A percentile compares a stretch with the other conserved stretches of the same genome.
These are phyloP conservation scores for Fusarium illudens DNA, from an alignment of 2,329 filamentous ascomycete species.

Conservation along the genomic window DNA sequence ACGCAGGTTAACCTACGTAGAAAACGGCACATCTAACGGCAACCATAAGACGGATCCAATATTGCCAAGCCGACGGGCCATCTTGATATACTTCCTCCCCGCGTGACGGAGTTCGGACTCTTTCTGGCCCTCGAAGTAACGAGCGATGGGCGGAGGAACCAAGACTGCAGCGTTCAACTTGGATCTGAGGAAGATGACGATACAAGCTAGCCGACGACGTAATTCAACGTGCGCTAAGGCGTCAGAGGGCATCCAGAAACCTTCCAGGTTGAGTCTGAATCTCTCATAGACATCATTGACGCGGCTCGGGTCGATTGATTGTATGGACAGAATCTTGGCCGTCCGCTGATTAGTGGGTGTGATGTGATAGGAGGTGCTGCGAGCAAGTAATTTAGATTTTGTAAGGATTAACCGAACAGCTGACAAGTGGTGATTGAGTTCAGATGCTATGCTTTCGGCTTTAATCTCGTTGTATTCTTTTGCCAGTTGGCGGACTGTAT, in stretches of 20 bases:
- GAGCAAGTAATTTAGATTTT: neutral
- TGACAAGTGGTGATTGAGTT: neutral
- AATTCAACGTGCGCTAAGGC: constrained; percentile 27
- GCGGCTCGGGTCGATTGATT: neutral
- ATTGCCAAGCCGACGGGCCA: constrained; percentile 35
- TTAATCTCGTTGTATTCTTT: neutral
- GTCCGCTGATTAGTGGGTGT: neutral
- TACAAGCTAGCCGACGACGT: constrained; percentile 36
- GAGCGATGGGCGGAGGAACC: constrained; percentile 24
- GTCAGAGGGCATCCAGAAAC: constrained; percentile 31
- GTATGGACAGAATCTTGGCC: neutral
- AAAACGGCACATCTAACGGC: constrained; percentile 36
- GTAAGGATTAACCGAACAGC: neutral
- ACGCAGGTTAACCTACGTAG: constrained; percentile 31
- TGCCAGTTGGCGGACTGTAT: neutral
- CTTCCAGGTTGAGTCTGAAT: constrained; percentile 11
- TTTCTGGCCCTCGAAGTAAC: constrained; percentile 26
- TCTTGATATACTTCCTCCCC: constrained; percentile 43
- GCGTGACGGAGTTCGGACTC: constrained; percentile 35
- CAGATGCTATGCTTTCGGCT: neutral
- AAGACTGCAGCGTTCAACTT: constrained; percentile 15
- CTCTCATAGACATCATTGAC: neutral
- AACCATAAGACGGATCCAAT: constrained; percentile 40
- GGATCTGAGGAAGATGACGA: constrained; percentile 37
- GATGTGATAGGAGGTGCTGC: neutral